Base-by-base conservation (phyloP, 2,329 filamentous ascomycete genomes). In the Elsinoe arachidis region DNA sequence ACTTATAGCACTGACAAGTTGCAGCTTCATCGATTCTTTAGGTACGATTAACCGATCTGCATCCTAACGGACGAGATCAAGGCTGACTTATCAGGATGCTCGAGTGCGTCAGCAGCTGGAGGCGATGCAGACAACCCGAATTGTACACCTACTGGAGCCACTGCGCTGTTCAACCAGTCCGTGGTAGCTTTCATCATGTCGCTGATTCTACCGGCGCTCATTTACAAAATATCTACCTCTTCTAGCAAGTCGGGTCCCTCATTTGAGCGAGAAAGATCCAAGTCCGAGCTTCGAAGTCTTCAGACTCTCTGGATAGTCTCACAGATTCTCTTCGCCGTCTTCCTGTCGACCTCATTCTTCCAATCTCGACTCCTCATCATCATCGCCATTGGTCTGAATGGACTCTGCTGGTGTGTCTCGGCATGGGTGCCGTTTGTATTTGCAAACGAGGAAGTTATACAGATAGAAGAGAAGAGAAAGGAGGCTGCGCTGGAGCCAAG, bases 391-490 rank as follows among this genome's bases (percentile, higher is more conserved):
- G 41, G 41, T 26, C 21, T 46, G 19, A 46, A 46, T 46, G 41
- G 41, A 10, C 19, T 46, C 3, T 46, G 41, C 41, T 46, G 41
- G 41, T 46, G 41, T 19, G 41, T 46, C 5, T 46, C 41, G 10
- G 41, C 41, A 26, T 46, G 41, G 41, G 41, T 46, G n/a, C 41
- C 41, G 6, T 46, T 46, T 14, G 41, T 46, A 3, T 46, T 46
- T 46, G 41, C 41, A 23, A 46, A 46, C 41, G 41, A 46, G 4
- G 41, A 46, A 46, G 41, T 46, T 5, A 46, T 46, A 14, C 41
- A 46, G 11, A 46, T 46, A 46, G 41, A 46, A 19, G 41, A 46
- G 41, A 46, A 46, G 41, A 46, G 41, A 12, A 46, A 46, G 21
- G 21, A 2, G 5, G 17, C 41, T n/a, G 41, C 19, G 19, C 41